These are phyloP conservation scores for Aspergillus incahuasiensis DNA, from an alignment of 495 filamentous ascomycete species.

Conservation along the genomic window DNA sequence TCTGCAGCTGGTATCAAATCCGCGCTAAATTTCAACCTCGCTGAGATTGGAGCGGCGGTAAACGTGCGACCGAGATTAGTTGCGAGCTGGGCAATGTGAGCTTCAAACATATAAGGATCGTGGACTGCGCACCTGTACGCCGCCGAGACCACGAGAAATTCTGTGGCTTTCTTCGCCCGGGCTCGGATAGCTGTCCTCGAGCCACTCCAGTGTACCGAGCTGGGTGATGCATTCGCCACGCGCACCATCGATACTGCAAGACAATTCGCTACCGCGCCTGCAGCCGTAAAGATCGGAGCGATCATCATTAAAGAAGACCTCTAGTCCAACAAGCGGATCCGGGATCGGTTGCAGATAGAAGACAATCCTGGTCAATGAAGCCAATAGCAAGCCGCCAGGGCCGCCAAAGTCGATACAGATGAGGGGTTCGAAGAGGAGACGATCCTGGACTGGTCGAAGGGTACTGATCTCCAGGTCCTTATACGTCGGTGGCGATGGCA, in stretches of 20 bases:
- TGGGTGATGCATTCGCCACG: slow-evolving; percentile 14
- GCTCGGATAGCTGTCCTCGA: not conserved
- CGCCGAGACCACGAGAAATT: not conserved
- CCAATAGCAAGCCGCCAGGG: slow-evolving; percentile 3
- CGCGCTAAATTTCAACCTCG: not conserved
- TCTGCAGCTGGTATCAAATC: slow-evolving; percentile 5
- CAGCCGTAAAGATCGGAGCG: slow-evolving; percentile 10
- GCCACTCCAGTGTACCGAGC: slow-evolving; percentile 7
- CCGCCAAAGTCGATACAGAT: slow-evolving; percentile 17
- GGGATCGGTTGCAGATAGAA: slow-evolving; percentile 7
- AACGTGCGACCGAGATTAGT: slow-evolving; percentile 13
- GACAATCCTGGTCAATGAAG: slow-evolving; percentile 10
- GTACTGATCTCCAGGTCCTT: slow-evolving; percentile 5
- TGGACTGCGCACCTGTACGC: not conserved
- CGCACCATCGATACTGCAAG: slow-evolving; percentile 10
- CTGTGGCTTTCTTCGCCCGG: not conserved
- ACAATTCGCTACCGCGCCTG: slow-evolving; percentile 4
- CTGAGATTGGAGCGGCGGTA: slow-evolving; percentile 7
- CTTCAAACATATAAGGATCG: not conserved
- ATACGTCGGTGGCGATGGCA: slow-evolving; percentile 6
- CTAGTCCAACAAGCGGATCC: slow-evolving; percentile 12
- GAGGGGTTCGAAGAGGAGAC: slow-evolving; percentile 11
- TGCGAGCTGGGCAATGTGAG: slow-evolving; percentile 12
- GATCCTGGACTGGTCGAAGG: slow-evolving; percentile 4
- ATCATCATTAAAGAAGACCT: slow-evolving; percentile 7